Base-by-base conservation (phyloP, 768 basidiomycete genomes). In the Pulveroboletus ravenelii region DNA sequence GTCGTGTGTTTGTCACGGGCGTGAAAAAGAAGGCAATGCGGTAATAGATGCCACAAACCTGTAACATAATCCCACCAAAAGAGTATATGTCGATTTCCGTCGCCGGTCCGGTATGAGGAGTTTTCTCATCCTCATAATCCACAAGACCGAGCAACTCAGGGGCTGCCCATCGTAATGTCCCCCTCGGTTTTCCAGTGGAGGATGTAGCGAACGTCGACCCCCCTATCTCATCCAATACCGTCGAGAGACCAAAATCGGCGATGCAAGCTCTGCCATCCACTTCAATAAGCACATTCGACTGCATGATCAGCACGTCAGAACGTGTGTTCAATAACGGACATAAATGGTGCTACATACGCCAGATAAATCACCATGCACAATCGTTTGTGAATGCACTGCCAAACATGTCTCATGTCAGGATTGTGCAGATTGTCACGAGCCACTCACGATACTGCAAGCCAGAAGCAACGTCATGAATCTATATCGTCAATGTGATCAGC, bases 141-240 rank as follows among this genome's bases (percentile, higher is more conserved):
- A 64, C 61, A 30, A 59, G 29, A 17, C 52, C 64, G 51, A 74
- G 74, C 5, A 77, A 52, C 20, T 69, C 58, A 0, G 73, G 62
- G 45, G 76, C 76, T 12, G 74, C 38, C 17, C 20, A 20, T 20
- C 20, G 38, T 23, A 39, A 17, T 23, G 39, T 51, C 7, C 50
- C 50, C 41, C 32, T 34, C 9, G 39, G 23, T 25, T 50, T 50
- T 46, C 44, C 38, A 6, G 37, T 32, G 6, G 46, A 23, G 17
- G 39, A 34, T 9, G 37, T 32, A 13, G n/a, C 34, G n/a, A 46
- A 35, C 40, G 20, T 51, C 70, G 36, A 35, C 13, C 34, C 35
- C 7, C 35, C 35, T 35, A 35, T 35, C n/a, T 35, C 35, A n/a
- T 35, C 15, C 15, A 35, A 15, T 1, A 35, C 14, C 34, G 34